Percentiles rank a stretch among this genome's conserved stretches.
Evolutionary conservation across 2,329 filamentous ascomycete genomes (phyloP).

Genomic region (Penicillium italicum): DNA sequence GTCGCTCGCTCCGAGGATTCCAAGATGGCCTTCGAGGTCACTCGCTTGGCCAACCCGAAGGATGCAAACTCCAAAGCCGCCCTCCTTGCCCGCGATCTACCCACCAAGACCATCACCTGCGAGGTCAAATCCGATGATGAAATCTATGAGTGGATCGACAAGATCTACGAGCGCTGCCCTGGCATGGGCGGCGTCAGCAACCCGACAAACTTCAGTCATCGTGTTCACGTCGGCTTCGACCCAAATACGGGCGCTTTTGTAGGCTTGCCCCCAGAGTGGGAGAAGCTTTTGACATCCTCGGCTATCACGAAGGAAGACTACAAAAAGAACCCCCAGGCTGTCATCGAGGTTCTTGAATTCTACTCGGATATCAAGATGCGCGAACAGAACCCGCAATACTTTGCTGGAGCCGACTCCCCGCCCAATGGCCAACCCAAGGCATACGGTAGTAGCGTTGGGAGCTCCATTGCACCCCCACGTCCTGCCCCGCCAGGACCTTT

Average conservation of each 20-base stretch:
- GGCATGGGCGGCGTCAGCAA: slow-evolving; percentile 98
- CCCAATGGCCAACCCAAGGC: slow-evolving; percentile 49
- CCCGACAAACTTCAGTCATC: slow-evolving; percentile 95
- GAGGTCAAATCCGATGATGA: slow-evolving; percentile 95
- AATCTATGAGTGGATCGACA: slow-evolving; percentile 98
- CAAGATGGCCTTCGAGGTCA: slow-evolving; percentile 91
- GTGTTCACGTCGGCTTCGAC: slow-evolving; percentile 96
- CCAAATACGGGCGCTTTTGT: slow-evolving; percentile 93
- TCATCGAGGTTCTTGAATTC: slow-evolving; percentile 64
- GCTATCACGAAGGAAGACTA: slow-evolving; percentile 99
- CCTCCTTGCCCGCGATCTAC: slow-evolving; percentile 73
- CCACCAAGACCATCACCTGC: slow-evolving; percentile 80
- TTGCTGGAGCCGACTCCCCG: slow-evolving; percentile 59
- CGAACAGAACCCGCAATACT: slow-evolving; percentile 59
- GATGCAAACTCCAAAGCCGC: slow-evolving; percentile 64
- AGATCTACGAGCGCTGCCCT: slow-evolving; percentile 93
- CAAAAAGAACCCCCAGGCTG: slow-evolving; percentile 87
- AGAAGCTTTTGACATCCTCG: slow-evolving; percentile 89
- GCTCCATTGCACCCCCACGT: slow-evolving; percentile 64
- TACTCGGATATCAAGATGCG: slow-evolving; percentile 66
- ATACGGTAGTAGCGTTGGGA: slow-evolving; percentile 49
- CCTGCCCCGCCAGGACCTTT: slow-evolving; percentile 56
- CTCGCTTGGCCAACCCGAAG: slow-evolving; percentile 59
- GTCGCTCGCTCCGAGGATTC: slow-evolving; percentile 89
- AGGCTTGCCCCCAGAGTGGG: slow-evolving; percentile 92